Evolutionary conservation across 78 protist genomes (phyloP), one percentile per base, ranked within the genome.

Genomic region (slime mould (Dictyostelium discoideum)): DNA sequence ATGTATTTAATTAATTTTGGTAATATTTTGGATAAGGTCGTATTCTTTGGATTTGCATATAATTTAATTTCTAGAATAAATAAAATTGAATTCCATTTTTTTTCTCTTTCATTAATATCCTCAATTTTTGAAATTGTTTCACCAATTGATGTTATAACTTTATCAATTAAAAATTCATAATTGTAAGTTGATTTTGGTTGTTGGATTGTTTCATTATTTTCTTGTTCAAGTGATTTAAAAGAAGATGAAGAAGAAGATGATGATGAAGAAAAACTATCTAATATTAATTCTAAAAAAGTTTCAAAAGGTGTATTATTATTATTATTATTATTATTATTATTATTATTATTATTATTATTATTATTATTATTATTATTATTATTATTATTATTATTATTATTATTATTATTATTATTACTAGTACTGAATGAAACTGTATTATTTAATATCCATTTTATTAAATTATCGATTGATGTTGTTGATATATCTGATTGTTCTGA

Each of bases 41-140:
- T 48, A 81, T 81, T 44, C 20, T 81, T 81, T 48, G 85, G 60
- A 29, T 81, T 81, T 48, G 72, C 24, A 48, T n/a, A 81, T 11
- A 44, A 26, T 48, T 81, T 81, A 14, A 81, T 81, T 26, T 48
- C 42, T 4, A 81, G 10, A 1, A 50, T 48, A 20, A 5, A 18
- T 50, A 81, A 81, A n/a, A 50, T 11, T 13, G 48, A 8, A n/a
- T 42, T 26, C 67, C 72, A 81, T 10, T 81, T 26, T n/a, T 11
- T 44, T 5, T 14, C 16, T n/a, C 42, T 24, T 14, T n/a, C 67
- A 20, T 79, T 22, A 42, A 42, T n/a, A 16, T 18, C 26, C 1
- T 79, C 63, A 8, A 18, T 16, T 79, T n/a, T 18, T 37, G 39
- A 79, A 42, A 81, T 50, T 20, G 1, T 40, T 5, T 81, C 24